phyloP scores from a whole-genome alignment of 2,329 filamentous ascomycete species.

The Leptographium procerum region DNA sequence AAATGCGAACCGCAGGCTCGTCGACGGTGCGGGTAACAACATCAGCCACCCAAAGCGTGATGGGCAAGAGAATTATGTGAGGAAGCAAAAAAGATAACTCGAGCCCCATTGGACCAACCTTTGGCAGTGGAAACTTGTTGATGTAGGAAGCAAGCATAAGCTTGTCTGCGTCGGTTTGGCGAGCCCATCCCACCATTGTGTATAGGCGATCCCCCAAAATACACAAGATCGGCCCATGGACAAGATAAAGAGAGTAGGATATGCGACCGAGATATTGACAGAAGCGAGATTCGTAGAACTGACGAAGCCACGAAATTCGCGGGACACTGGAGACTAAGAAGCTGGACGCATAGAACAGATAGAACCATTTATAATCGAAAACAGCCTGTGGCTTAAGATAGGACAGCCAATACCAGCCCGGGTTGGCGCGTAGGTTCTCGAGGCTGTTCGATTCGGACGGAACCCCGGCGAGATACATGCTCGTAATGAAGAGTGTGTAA shows the following conservation, averaged over 20 bases:
- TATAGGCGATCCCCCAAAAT: conserved; percentile 53
- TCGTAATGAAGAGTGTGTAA: conserved; percentile 37
- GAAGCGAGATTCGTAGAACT: conserved; percentile 46
- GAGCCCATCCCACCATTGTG: conserved; percentile 44
- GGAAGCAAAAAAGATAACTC: conserved; percentile 48
- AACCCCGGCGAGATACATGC: conserved; percentile 49
- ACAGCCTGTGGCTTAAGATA: conserved; percentile 54
- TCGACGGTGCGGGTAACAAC: conserved; percentile 44
- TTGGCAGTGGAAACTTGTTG: conserved; percentile 42
- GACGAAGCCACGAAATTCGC: conserved; percentile 44
- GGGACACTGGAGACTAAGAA: conserved; percentile 44
- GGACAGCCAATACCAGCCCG: conserved; percentile 50
- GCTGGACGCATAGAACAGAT: conserved; percentile 48
- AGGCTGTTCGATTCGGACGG: conserved; percentile 41
- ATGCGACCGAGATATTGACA: conserved; percentile 52
- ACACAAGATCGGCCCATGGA: conserved; percentile 52
- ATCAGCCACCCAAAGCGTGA: conserved; percentile 48
- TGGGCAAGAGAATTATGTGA: conserved; percentile 47
- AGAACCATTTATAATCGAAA: conserved; percentile 58
- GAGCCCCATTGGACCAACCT: conserved; percentile 45
- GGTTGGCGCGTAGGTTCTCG: conserved; percentile 36
- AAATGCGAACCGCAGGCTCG: conserved; percentile 46
- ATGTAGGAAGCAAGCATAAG: conserved; percentile 45
- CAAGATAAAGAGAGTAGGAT: conserved; percentile 51
- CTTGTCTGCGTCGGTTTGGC: conserved; percentile 22